A percentile compares a stretch with the other conserved stretches of the same genome.
These are phyloP conservation scores for Sphaceloma murrayae DNA, from an alignment of 2,329 filamentous ascomycete species.

Conservation along the genomic window DNA sequence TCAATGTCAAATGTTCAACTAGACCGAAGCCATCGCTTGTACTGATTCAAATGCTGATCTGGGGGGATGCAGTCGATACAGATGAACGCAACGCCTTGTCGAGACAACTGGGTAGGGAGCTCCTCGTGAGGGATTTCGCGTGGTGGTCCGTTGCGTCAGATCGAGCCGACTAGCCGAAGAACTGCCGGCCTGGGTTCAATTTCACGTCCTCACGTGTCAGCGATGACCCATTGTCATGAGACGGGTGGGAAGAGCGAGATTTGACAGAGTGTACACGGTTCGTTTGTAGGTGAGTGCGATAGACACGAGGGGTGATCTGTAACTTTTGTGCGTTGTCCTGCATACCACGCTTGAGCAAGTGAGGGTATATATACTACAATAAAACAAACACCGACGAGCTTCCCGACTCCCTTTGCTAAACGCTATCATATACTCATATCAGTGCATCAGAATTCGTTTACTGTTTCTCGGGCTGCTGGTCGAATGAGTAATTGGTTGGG, in stretches of 20 bases:
- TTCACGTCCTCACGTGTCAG: slow-evolving; percentile 8
- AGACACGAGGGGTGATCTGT: too few relatives aligned
- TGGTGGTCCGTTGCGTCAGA: slow-evolving; percentile 2
- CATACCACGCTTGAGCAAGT: too few relatives aligned
- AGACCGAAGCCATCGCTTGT: slow-evolving; percentile 15
- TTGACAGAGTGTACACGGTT: background rate
- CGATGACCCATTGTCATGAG: too few relatives aligned
- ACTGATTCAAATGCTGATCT: slow-evolving; percentile 10
- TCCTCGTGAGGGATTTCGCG: slow-evolving; percentile 8
- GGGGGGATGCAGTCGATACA: slow-evolving; percentile 9
- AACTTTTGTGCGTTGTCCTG: too few relatives aligned
- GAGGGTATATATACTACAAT: background rate
- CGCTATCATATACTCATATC: slow-evolving; percentile 3
- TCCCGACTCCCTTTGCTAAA: too few relatives aligned
- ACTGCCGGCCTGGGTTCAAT: background rate
- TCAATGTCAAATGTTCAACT: slow-evolving; percentile 15
- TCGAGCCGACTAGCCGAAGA: background rate
- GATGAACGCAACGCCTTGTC: slow-evolving; percentile 6
- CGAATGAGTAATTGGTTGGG: slow-evolving; percentile 69
- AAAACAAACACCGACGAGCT: too few relatives aligned
- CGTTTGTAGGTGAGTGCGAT: too few relatives aligned
- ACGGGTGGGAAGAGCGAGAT: too few relatives aligned
- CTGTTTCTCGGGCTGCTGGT: slow-evolving; percentile 24
- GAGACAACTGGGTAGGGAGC: slow-evolving; percentile 1
- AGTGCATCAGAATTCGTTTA: slow-evolving; percentile 1